Base-by-base conservation (phyloP, 2,329 filamentous ascomycete species). In the Colletotrichum australisinense region DNA sequence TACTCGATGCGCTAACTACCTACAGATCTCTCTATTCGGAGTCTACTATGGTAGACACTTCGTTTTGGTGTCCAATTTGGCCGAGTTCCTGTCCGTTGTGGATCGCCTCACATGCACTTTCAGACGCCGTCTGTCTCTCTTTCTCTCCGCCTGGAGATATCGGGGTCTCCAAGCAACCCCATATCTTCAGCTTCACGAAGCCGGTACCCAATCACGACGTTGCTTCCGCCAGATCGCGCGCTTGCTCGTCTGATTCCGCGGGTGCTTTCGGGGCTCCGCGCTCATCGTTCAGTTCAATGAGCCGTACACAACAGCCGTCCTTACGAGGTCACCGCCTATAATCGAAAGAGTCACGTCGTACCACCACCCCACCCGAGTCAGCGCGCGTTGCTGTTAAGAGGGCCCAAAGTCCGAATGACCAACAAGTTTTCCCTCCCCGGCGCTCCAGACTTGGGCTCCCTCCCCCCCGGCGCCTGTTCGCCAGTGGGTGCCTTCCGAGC, bases 1-100 rank as follows among this genome's bases (percentile, higher is more conserved):
- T 79, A 79, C 75, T 79, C 56, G 42, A 70, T 63, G 72, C 75
- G 74, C 76, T 77, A 74, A 66, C 68, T 63, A 57, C 56, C 59
- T 71, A 63, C 66, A 60, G 49, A 42, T 74, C 38, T 42, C 63
- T 66, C 46, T 38, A 49, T 49, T 49, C 19, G 42, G 42, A 49
- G 19, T n/a, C 42, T 49, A 49, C 42, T 49, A 22, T 22, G 42
- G 42, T 2, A 52, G 69, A 74, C 72, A 69, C 74, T 64, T 59
- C 62, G n/a, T 68, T 35, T 46, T 66, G 22, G 49, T 69, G 64
- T 64, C 56, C 58, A 75, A 69, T 74, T 75, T 76, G 75, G 63
- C 75, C 75, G 74, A 73, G 60, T 74, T 63, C 66, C 46, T 60
- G 66, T 73, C 70, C 70, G 70, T 22, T 46, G 70, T 70, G 70